Conservation (phyloP, 2,329 filamentous ascomycete genomes). For the Trichoderma endophyticum region DNA sequence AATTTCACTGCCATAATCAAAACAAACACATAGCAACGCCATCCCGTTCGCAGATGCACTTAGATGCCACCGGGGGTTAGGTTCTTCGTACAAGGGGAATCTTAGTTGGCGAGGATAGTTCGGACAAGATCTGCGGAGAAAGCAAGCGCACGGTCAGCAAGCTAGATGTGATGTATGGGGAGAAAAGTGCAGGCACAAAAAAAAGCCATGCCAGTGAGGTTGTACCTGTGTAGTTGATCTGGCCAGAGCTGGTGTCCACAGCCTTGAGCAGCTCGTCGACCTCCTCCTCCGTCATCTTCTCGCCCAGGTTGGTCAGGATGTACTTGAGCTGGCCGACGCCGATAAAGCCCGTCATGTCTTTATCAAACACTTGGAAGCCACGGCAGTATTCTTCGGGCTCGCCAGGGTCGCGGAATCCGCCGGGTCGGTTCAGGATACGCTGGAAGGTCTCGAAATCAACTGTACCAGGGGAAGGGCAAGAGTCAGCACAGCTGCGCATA, state of each 20-base stretch:
- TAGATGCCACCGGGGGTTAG: conserved; percentile 19
- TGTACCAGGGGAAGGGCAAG: conserved; percentile 35
- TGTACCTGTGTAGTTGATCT: conserved; percentile 96
- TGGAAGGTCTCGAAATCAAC: conserved; percentile 98
- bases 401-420: conserved; percentile 96
- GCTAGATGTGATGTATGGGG: background rate
- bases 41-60: conserved; percentile 34
- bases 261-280: conserved; percentile 98
- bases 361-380: conserved; percentile 99
- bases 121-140: conserved; percentile 68
- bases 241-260: conserved; percentile 90
- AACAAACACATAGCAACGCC: conserved; percentile 30
- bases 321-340: conserved; percentile 97
- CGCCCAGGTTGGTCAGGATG: conserved; percentile 93
- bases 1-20: conserved; percentile 18
- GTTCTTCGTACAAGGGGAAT: background rate
- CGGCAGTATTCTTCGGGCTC: conserved; percentile 98
- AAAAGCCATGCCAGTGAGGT: conserved; percentile 13
- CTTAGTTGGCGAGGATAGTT: conserved; percentile 79
- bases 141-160: conserved; percentile 13
- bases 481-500: conserved; percentile 19
- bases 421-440: conserved; percentile 93
- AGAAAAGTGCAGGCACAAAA: background rate
- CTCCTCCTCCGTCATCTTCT: conserved; percentile 99
- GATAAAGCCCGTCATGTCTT: conserved; percentile 97